Evolutionary conservation across 257 asterid genomes (phyloP).

Genomic region (Solanum pinnatisectum): DNA sequence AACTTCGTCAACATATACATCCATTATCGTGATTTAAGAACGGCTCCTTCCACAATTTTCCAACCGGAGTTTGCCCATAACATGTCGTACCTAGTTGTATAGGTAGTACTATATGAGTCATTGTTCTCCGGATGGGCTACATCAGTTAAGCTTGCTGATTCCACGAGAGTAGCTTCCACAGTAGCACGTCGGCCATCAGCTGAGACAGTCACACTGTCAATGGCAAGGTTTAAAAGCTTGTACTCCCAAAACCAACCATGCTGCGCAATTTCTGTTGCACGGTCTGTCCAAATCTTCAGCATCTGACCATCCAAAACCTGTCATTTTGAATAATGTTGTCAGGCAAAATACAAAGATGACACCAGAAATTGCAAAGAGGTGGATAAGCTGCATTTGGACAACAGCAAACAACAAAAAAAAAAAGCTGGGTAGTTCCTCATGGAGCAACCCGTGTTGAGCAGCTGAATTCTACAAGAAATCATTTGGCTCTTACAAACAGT

Average conservation of each 20-base stretch:
- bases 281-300: constrained; percentile 88
- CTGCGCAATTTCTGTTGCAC: constrained; percentile 67
- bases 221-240: constrained; percentile 51
- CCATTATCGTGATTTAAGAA: constrained; percentile 47
- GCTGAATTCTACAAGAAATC: neutral
- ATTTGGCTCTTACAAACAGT: neutral
- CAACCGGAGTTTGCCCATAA: constrained; percentile 56
- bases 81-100: constrained; percentile 84
- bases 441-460: neutral
- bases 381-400: neutral
- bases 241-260: constrained; percentile 95
- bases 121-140: constrained; percentile 59
- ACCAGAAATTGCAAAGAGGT: neutral
- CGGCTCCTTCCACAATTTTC: constrained; percentile 96
- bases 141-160: constrained; percentile 76
- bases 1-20: constrained; percentile 2
- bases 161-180: constrained; percentile 91
- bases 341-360: neutral
- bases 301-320: constrained; percentile 96
- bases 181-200: constrained; percentile 79
- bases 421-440: neutral
- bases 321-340: constrained; percentile 1
- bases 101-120: constrained; percentile 59
- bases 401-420: neutral
- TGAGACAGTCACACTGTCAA: constrained; percentile 85